phyloP scores from a whole-genome alignment of 2,329 filamentous ascomycete genomes.

The Stagonosporopsis chrysanthemi region DNA sequence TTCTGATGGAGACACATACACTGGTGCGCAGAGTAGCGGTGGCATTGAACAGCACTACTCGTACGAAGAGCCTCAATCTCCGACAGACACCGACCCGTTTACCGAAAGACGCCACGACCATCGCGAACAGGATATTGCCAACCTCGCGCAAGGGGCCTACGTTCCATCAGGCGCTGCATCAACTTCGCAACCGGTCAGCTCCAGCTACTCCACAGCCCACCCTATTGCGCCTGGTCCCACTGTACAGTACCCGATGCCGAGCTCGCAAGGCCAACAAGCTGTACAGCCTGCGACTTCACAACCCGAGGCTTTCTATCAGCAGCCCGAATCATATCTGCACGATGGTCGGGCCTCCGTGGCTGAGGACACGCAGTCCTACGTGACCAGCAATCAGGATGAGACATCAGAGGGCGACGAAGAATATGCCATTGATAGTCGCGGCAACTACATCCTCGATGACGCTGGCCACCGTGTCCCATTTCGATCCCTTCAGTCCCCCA shows the following conservation, averaged over 20 bases:
- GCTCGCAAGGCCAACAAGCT: constrained; percentile 32
- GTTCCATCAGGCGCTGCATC: constrained; percentile 41
- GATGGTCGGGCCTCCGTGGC: constrained; percentile 33
- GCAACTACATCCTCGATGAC: constrained; percentile 48
- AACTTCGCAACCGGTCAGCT: constrained; percentile 27
- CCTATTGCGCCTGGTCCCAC: constrained; percentile 38
- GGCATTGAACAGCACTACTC: constrained; percentile 55
- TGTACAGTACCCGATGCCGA: constrained; percentile 27
- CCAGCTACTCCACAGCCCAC: constrained; percentile 30
- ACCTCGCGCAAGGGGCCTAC: constrained; percentile 46
- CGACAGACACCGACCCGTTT: constrained; percentile 69
- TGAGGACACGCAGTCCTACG: constrained; percentile 48
- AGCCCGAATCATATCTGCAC: constrained; percentile 49
- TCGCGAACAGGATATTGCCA: constrained; percentile 43
- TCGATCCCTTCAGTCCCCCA: constrained; percentile 40
- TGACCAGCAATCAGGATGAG: constrained; percentile 44
- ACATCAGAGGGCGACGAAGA: constrained; percentile 49
- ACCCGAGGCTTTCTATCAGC: constrained; percentile 50
- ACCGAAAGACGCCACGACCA: constrained; percentile 54
- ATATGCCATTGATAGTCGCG: constrained; percentile 47
- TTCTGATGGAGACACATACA: constrained; percentile 45
- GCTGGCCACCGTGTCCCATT: constrained; percentile 47
- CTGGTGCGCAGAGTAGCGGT: constrained; percentile 42
- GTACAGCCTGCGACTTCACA: constrained; percentile 37
- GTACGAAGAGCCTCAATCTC: constrained; percentile 60